Percentiles rank a stretch among this genome's conserved stretches.
These are phyloP conservation scores for Gremmenia infestans DNA, from an alignment of 2,329 filamentous ascomycete species.

Conservation along the genomic window DNA sequence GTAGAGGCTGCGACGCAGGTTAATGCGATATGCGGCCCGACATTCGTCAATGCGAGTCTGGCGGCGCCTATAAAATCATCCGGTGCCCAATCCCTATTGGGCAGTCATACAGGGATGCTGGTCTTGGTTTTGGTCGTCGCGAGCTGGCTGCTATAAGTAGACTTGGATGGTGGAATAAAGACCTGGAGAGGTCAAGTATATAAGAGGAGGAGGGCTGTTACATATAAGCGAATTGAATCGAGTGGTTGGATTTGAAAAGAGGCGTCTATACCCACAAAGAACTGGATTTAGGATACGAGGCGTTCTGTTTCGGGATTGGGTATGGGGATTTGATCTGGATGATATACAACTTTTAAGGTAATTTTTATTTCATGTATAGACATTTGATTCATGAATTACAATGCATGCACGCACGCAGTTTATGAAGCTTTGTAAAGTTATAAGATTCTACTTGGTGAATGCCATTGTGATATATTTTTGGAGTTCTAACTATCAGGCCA, in stretches of 20 bases:
- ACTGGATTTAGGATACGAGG: background rate
- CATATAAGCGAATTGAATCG: too few species aligned
- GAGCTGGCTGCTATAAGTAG: slow-evolving; percentile 16
- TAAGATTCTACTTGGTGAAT: too few species aligned
- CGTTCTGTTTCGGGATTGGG: background rate
- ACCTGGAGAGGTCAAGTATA: background rate
- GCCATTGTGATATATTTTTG: too few species aligned
- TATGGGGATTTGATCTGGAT: background rate
- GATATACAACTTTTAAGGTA: background rate
- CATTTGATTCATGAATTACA: background rate
- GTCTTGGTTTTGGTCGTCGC: slow-evolving; percentile 14
- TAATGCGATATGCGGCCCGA: slow-evolving; percentile 57
- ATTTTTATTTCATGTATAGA: background rate
- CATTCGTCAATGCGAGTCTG: slow-evolving; percentile 54
- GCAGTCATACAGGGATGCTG: slow-evolving; percentile 8
- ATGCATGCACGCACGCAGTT: background rate
- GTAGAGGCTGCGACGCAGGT: slow-evolving; percentile 65
- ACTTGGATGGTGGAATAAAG: background rate
- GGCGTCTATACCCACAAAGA: background rate
- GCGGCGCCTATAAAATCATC: slow-evolving; percentile 20
- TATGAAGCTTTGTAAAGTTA: background rate
- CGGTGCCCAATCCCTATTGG: background rate
- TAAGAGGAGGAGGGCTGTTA: background rate
- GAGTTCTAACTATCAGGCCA: too few species aligned
- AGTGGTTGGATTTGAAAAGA: background rate